Conservation (phyloP, 208 protist genomes). For the Herpetomonas muscarum region DNA sequence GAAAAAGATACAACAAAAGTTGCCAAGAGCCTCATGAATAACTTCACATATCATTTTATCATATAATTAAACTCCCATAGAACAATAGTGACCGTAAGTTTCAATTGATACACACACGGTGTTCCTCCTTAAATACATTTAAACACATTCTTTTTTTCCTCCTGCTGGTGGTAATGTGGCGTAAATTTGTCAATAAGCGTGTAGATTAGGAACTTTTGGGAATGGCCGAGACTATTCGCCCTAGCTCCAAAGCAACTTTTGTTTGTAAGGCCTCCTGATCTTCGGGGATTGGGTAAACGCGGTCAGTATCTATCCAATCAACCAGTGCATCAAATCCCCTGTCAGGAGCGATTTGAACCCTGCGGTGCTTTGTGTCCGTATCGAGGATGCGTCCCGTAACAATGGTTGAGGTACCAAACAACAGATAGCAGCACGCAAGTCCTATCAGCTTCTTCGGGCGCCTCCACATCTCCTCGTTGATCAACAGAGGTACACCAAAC, state of each 20-base stretch:
- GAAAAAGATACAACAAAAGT: no score
- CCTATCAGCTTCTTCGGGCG: not conserved
- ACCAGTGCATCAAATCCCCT: not conserved
- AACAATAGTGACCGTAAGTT: no score
- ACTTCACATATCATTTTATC: no score
- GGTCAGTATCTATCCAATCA: not conserved
- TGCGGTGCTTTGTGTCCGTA: not conserved
- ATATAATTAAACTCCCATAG: no score
- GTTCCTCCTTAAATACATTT: no score
- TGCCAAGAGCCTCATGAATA: no score
- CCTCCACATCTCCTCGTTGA: not conserved
- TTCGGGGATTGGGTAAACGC: not conserved
- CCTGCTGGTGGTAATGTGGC: no score
- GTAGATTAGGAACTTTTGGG: no score
- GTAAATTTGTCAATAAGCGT: no score
- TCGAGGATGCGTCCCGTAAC: not conserved
- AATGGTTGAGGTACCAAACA: not conserved
- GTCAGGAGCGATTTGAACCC: not conserved
- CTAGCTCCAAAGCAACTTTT: not conserved
- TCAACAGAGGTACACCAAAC: not conserved
- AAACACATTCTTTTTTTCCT: no score
- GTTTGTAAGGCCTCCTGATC: not conserved
- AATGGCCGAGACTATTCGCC: not conserved
- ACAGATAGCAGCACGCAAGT: not conserved
- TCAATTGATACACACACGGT: no score